Percentiles rank a stretch among this genome's conserved stretches.
phyloP scores from a whole-genome alignment of 768 basidiomycete genomes.

The Collybiopsis luxurians region DNA sequence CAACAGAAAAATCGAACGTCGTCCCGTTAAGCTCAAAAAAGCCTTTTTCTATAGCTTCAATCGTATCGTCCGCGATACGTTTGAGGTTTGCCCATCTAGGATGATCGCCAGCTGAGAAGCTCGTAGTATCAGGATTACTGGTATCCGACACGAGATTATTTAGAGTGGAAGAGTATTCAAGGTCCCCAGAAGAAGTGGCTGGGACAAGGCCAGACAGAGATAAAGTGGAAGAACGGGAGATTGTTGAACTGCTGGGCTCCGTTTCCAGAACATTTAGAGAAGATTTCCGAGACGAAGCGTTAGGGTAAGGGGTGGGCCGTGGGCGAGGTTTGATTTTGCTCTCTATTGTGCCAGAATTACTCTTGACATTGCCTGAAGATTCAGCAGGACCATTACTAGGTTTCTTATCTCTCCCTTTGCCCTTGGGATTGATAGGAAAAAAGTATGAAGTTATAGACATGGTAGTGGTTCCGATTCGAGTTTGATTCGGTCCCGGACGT shows the following conservation, averaged over 20 bases:
- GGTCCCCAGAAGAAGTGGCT: background rate
- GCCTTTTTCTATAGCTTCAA: conserved; percentile 47
- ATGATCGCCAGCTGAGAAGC: background rate
- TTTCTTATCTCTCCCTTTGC: background rate
- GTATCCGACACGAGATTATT: background rate
- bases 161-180: background rate
- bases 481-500: too few species aligned
- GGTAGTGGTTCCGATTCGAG: too few species aligned
- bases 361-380: background rate
- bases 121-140: background rate
- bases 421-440: background rate
- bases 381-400: too few species aligned
- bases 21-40: conserved; percentile 27
- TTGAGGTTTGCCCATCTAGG: conserved; percentile 19
- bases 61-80: conserved; percentile 49
- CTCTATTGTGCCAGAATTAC: background rate
- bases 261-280: too few species aligned
- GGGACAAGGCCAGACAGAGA: too few species aligned
- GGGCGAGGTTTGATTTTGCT: background rate
- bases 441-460: conserved; percentile 5
- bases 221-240: too few species aligned
- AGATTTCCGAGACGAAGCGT: background rate
- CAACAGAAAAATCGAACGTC: conserved; percentile 25
- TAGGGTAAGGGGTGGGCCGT: background rate
- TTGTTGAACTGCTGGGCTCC: too few species aligned